Percentiles rank a stretch among this genome's conserved stretches.
Evolutionary conservation across 352 stramenopile genomes (phyloP).

Genomic region (Phytopythium aichiense): DNA sequence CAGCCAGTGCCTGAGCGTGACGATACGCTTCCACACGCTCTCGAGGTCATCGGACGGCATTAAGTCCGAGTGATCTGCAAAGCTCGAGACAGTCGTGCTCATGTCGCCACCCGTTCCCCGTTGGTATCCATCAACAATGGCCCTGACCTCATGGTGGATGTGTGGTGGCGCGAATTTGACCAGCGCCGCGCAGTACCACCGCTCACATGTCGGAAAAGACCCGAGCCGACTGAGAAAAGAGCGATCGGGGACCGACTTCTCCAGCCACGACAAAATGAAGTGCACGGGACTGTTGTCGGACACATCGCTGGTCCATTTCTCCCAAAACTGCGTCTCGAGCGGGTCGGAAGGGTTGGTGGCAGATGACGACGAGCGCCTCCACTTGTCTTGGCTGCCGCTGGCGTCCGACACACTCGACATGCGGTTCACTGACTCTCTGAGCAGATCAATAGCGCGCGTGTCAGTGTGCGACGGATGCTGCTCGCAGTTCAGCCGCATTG

Average conservation of each 20-base stretch:
- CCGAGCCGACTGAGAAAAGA: constrained; percentile 77
- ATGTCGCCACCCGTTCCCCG: background rate
- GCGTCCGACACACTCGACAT: constrained; percentile 8
- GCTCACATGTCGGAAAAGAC: constrained; percentile 66
- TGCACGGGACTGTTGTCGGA: constrained; percentile 47
- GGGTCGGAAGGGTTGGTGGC: constrained; percentile 16
- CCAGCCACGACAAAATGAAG: constrained; percentile 70
- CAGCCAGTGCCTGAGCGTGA: constrained; percentile 82
- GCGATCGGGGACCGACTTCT: constrained; percentile 66
- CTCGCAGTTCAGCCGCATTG: constrained; percentile 26
- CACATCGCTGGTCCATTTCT: constrained; percentile 55
- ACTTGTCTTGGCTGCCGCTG: constrained; percentile 4
- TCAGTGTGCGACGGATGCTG: constrained; percentile 18
- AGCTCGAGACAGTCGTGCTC: constrained; percentile 5
- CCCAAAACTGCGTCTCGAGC: constrained; percentile 47
- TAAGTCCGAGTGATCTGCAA: constrained; percentile 48
- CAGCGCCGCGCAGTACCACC: constrained; percentile 64
- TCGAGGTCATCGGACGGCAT: constrained; percentile 69
- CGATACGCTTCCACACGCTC: constrained; percentile 71
- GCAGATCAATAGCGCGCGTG: background rate
- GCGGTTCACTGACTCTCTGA: constrained; percentile 1
- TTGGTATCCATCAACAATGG: constrained; percentile 36
- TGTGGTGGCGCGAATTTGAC: constrained; percentile 79
- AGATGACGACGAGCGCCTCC: constrained; percentile 7
- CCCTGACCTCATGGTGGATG: constrained; percentile 72